phyloP scores from a whole-genome alignment of 2,329 filamentous ascomycete genomes.

The Mycogone perniciosa region DNA sequence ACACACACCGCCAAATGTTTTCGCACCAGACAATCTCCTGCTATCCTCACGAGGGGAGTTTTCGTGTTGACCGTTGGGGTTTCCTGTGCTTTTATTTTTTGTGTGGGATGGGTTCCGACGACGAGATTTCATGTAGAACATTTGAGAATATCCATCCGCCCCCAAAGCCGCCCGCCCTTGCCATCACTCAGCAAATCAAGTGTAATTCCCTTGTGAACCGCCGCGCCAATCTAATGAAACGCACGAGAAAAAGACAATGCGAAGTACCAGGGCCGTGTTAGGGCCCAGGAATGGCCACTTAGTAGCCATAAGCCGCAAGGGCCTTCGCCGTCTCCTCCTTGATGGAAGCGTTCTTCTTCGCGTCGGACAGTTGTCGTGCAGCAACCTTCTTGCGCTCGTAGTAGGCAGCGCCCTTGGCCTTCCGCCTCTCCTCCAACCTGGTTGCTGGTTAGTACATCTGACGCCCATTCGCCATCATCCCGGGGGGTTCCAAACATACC shows the following conservation, averaged over 20 bases:
- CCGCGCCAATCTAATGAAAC: constrained; percentile 50
- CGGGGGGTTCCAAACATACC: constrained; percentile 56
- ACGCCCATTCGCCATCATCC: not conserved
- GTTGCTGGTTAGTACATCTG: constrained; percentile 14
- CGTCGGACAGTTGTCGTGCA: constrained; percentile 82
- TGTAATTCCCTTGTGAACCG: constrained; percentile 43
- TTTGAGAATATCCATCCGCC: constrained; percentile 28
- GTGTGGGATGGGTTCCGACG: constrained; percentile 25
- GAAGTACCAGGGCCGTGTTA: constrained; percentile 26
- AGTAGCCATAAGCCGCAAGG: constrained; percentile 89
- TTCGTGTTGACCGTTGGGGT: constrained; percentile 15
- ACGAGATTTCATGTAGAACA: constrained; percentile 29
- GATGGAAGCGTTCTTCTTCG: constrained; percentile 85
- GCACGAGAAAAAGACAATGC: constrained; percentile 43
- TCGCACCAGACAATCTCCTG: constrained; percentile 5
- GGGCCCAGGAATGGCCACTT: constrained; percentile 37
- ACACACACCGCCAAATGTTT: constrained; percentile 6
- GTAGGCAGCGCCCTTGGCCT: constrained; percentile 98
- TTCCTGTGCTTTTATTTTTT: constrained; percentile 32
- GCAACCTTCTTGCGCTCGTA: constrained; percentile 99
- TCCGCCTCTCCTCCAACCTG: constrained; percentile 98
- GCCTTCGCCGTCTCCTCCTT: constrained; percentile 82
- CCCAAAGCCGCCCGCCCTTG: constrained; percentile 34
- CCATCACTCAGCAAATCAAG: constrained; percentile 43
- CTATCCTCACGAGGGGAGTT: constrained; percentile 10